phyloP scores from a whole-genome alignment of 192 early-diverging fungal species.

The Obelidium mucronatum region DNA sequence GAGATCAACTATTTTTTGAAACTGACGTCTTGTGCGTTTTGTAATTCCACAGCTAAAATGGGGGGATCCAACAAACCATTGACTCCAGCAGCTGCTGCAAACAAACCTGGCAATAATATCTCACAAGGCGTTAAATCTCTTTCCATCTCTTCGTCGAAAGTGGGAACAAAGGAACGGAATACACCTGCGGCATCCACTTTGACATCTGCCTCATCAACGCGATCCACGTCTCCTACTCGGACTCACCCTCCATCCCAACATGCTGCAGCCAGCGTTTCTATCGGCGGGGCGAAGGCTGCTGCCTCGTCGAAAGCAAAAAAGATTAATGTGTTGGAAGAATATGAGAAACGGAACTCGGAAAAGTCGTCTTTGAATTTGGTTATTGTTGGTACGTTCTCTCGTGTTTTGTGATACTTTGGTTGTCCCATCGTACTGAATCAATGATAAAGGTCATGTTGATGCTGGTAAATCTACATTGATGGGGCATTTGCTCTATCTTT shows the following conservation, averaged over 20 bases:
- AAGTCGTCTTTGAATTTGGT: conserved; percentile 85
- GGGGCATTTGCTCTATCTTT: conserved; percentile 90
- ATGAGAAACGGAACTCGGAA: conserved; percentile 67
- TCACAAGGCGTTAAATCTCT: conserved; percentile 26
- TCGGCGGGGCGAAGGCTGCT: neutral
- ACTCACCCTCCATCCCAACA: too few species aligned
- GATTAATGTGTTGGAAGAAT: conserved; percentile 77
- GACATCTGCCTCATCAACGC: neutral
- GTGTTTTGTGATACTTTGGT: too few species aligned
- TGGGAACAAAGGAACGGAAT: too few species aligned
- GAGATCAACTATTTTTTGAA: conserved; percentile 50
- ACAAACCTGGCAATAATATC: too few species aligned
- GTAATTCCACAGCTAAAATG: conserved; percentile 43
- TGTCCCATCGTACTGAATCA: too few species aligned
- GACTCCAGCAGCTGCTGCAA: neutral
- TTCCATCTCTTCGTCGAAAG: conserved; percentile 11
- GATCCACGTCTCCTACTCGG: neutral
- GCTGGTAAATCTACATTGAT: conserved; percentile 97
- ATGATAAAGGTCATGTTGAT: conserved; percentile 98
- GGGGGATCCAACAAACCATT: neutral
- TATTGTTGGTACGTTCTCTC: too few species aligned
- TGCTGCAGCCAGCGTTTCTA: neutral
- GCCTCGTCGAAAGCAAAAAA: conserved; percentile 49
- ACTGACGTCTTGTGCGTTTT: too few species aligned
- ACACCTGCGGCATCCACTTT: neutral